A percentile compares a stretch with the other conserved stretches of the same genome.
Evolutionary conservation across 768 basidiomycete species (phyloP).

Genomic region (Lactifluus piperatus): DNA sequence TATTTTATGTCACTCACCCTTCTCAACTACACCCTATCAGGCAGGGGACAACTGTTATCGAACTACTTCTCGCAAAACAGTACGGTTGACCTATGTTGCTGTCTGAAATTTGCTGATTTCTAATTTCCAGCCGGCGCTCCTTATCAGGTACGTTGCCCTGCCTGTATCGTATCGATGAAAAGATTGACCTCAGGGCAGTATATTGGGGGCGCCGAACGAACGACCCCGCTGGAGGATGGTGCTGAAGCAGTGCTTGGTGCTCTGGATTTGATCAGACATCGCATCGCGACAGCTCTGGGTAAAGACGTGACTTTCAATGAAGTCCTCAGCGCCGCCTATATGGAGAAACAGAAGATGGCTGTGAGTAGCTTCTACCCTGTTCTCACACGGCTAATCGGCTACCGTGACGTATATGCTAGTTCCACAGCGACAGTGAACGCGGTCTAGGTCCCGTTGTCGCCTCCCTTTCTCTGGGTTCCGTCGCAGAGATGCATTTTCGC

Average conservation of each 20-base stretch:
- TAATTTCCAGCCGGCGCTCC: constrained; percentile 57
- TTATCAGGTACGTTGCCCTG: constrained; percentile 48
- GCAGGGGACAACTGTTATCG: constrained; percentile 59
- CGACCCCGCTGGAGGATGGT: constrained; percentile 52
- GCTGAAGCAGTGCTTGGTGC: constrained; percentile 52
- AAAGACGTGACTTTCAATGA: constrained; percentile 53
- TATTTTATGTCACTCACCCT: neutral
- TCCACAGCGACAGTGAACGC: constrained; percentile 70
- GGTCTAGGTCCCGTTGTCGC: constrained; percentile 69
- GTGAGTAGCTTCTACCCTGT: constrained; percentile 32
- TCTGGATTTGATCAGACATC: constrained; percentile 47
- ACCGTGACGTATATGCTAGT: constrained; percentile 32
- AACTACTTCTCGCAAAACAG: constrained; percentile 85
- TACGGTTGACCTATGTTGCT: constrained; percentile 28
- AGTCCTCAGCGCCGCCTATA: constrained; percentile 72
- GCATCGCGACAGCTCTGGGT: constrained; percentile 40
- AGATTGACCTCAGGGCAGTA: constrained; percentile 38
- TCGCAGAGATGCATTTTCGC: constrained; percentile 77
- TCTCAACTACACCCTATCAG: constrained; percentile 29
- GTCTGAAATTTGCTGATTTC: neutral
- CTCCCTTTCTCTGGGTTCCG: constrained; percentile 66
- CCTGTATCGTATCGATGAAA: neutral
- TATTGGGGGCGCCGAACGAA: constrained; percentile 67
- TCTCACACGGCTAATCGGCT: neutral
- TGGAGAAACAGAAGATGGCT: constrained; percentile 80